These are phyloP conservation scores for Solanum gracilifrons DNA, from an alignment of 257 asterid species.

Conservation along the genomic window DNA sequence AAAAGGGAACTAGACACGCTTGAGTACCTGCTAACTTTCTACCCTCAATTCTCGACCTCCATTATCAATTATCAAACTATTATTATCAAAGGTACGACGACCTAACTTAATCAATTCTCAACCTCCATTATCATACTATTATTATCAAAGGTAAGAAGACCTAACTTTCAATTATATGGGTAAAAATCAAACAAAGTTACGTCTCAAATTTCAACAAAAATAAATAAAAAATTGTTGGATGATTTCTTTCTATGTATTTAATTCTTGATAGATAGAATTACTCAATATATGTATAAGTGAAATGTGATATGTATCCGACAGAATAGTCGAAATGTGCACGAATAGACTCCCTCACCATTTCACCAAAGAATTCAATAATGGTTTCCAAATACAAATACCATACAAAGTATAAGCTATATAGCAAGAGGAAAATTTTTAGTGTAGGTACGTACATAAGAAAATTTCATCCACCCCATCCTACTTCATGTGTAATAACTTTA, in stretches of 20 bases:
- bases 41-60: background rate
- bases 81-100: too few species aligned
- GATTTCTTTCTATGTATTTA: background rate
- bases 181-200: background rate
- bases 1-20: background rate
- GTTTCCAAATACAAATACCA: background rate
- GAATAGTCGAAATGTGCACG: background rate
- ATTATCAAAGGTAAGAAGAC: too few species aligned
- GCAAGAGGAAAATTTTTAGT: background rate
- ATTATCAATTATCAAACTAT: background rate
- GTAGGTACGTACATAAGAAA: background rate
- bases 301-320: background rate
- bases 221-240: background rate
- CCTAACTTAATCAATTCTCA: background rate
- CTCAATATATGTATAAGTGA: background rate
- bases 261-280: background rate
- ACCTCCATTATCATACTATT: background rate
- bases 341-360: background rate
- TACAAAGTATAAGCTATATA: background rate
- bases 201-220: background rate
- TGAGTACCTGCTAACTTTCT: background rate
- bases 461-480: background rate
- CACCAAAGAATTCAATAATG: background rate
- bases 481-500: background rate
- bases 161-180: background rate